These are phyloP conservation scores for Triangularia verruculosa DNA, from an alignment of 2,329 filamentous ascomycete species.

Conservation along the genomic window DNA sequence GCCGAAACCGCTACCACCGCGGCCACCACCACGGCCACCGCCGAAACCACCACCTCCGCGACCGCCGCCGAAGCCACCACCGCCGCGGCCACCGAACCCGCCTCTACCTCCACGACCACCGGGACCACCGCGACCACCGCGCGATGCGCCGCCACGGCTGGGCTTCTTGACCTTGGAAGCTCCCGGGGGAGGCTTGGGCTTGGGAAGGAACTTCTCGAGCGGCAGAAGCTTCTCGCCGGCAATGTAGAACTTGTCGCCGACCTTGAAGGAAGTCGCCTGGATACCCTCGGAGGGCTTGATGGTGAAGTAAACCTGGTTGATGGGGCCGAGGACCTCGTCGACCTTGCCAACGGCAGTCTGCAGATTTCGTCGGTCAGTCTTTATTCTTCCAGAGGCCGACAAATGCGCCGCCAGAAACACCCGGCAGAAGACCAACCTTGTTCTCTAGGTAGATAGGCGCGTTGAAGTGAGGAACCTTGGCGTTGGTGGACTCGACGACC, in stretches of 20 bases:
- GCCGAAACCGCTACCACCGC: slow-evolving; percentile 37
- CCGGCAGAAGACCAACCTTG: slow-evolving; percentile 58
- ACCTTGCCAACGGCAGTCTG: slow-evolving; percentile 87
- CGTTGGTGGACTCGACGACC: slow-evolving; percentile 91
- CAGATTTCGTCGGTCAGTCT: slow-evolving; percentile 30
- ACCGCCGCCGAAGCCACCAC: slow-evolving; percentile 33
- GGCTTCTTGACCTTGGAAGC: slow-evolving; percentile 55
- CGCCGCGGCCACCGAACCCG: slow-evolving; percentile 32
- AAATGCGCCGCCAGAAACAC: background rate
- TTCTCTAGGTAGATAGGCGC: slow-evolving; percentile 98
- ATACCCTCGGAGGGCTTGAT: slow-evolving; percentile 97
- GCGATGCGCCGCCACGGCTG: slow-evolving; percentile 63
- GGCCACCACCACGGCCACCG: slow-evolving; percentile 30
- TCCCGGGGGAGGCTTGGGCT: slow-evolving; percentile 73
- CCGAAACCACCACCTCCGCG: slow-evolving; percentile 28
- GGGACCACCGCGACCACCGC: slow-evolving; percentile 41
- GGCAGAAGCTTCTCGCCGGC: slow-evolving; percentile 91
- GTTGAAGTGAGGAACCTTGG: slow-evolving; percentile 98
- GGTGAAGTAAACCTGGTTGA: slow-evolving; percentile 98
- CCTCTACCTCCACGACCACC: slow-evolving; percentile 35
- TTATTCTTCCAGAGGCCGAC: background rate
- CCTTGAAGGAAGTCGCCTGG: slow-evolving; percentile 89
- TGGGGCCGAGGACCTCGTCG: slow-evolving; percentile 94
- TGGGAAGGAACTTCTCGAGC: slow-evolving; percentile 93
- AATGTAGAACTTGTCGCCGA: slow-evolving; percentile 97